Base-by-base conservation (phyloP, 768 basidiomycete genomes). In the Suillus alpinus region DNA sequence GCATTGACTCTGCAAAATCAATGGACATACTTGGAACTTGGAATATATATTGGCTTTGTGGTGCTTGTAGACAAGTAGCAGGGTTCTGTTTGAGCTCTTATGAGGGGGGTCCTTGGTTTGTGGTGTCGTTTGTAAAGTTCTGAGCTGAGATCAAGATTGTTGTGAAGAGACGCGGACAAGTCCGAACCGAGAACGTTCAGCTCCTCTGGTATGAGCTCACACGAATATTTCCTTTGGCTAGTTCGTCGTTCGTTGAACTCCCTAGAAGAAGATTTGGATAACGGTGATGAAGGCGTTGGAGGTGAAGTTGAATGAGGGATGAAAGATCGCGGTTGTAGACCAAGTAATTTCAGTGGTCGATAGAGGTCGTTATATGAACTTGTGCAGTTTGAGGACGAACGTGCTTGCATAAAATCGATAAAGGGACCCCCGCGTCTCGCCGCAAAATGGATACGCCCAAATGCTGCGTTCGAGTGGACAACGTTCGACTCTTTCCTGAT, bases 71-170 rank as follows among this genome's bases (percentile, higher is more conserved):
- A 87, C 72, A 88, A 82, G 50, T 79, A 76, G 71, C 82, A 67
- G 75, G 82, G 65, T 84, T 66, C 68, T 59, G 87, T 84, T 64
- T 76, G 66, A 50, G 81, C 77, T 62, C 84, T 80, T 50, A 75
- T 63, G 66, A 72, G 77, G 58, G 77, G 72, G 20, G 77, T 66
- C 56, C 80, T 80, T 52, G 82, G 81, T 68, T 77, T 81, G 78
- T 87, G 86, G 77, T 86, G 86, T 76, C 87, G 86, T 77, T 85
- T 81, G 73, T 79, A 79, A 69, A 76, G 75, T 65, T 81, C 78
- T 52, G 66, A 58, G 64, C 69, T 71, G 66, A 72, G 66, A 73
- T 73, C 73, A 65, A 75, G 73, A 64, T 62, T 68, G 16, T 61
- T 64, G 57, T 73, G 73, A 62, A 67, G 65, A 23, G 73, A 60